These are phyloP conservation scores for Fremontodendron californicum DNA, from an alignment of 345 rosid genomes.

Conservation along the genomic window DNA sequence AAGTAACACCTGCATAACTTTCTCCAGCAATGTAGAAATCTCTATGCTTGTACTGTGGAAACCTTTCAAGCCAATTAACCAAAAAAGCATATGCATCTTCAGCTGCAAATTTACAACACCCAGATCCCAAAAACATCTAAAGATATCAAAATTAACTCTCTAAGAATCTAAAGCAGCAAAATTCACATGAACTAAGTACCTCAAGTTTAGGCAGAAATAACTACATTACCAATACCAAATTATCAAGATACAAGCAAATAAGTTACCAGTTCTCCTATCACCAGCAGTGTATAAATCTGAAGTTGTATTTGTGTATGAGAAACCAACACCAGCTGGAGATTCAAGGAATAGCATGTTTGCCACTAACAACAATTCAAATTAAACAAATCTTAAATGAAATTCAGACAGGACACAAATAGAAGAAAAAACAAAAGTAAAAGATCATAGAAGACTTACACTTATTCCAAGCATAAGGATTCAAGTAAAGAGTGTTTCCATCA, in stretches of 20 bases:
- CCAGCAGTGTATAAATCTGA: constrained; percentile 79
- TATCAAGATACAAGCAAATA: background rate
- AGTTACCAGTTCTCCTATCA: constrained; percentile 78
- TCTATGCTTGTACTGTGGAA: constrained; percentile 89
- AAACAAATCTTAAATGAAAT: background rate
- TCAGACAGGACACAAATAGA: background rate
- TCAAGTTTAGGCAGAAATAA: background rate
- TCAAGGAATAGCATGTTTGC: constrained; percentile 88
- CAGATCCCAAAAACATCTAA: constrained; percentile 10
- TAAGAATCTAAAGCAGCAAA: background rate
- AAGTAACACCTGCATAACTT: constrained; percentile 76
- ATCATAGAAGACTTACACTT: constrained; percentile 34
- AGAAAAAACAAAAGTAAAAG: background rate
- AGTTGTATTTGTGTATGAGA: constrained; percentile 78
- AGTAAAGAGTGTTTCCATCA: constrained; percentile 69
- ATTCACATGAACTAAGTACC: background rate
- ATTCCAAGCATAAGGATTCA: constrained; percentile 81
- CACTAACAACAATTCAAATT: constrained; percentile 40
- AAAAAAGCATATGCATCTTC: constrained; percentile 82
- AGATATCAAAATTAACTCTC: constrained; percentile 22
- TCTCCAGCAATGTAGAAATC: constrained; percentile 94
- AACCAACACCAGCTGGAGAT: constrained; percentile 98
- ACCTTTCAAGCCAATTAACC: constrained; percentile 85
- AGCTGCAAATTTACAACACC: constrained; percentile 44
- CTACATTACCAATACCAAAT: background rate